Base-by-base conservation (phyloP, 169 alveolate species). In the Plasmodium berghei region DNA sequence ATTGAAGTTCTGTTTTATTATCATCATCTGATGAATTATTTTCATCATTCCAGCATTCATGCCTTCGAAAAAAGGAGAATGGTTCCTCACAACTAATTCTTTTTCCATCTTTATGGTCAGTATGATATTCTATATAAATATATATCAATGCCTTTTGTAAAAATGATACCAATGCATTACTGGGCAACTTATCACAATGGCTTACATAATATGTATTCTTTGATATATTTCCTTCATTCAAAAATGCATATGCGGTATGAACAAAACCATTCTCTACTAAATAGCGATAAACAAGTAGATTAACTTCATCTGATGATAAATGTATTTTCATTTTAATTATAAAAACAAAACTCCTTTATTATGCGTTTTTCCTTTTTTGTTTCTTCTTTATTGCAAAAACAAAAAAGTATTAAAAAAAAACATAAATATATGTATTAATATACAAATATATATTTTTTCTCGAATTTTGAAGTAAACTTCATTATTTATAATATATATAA, bases 61-160 rank as follows among this genome's bases (percentile, higher is more conserved):
- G 98, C 52, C 94, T 96, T 71, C 94, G 72, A 61, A 95, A 96
- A 74, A 96, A 90, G 16, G 97, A 91, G 80, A 96, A 96, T 16
- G 97, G 94, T 64, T 95, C 97, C 40, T 94, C 97, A 90, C 97
- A 95, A 20, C 66, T 80, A 45, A 93, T 91, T 63, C 83, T 94
- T 9, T 92, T 92, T 5, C 97, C 97, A 22, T 93, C 90, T 9
- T 92, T 94, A 63, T 93, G 95, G 22, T 96, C 97, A 10, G 97
- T 95, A 92, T 96, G 98, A 64, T 93, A 95, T 87, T 96, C 98
- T 48, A 96, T 71, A 71, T 94, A 95, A 42, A 95, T 94, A 87
- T 92, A 96, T 42, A 95, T 92, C 91, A 96, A 77, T n/a, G 98
- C 97, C 90, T 96, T 96, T 89, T 96, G 98, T 88, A 96, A 89